Evolutionary conservation across 2,329 filamentous ascomycete species (phyloP).

Genomic region (Colletotrichum tropicicola): DNA sequence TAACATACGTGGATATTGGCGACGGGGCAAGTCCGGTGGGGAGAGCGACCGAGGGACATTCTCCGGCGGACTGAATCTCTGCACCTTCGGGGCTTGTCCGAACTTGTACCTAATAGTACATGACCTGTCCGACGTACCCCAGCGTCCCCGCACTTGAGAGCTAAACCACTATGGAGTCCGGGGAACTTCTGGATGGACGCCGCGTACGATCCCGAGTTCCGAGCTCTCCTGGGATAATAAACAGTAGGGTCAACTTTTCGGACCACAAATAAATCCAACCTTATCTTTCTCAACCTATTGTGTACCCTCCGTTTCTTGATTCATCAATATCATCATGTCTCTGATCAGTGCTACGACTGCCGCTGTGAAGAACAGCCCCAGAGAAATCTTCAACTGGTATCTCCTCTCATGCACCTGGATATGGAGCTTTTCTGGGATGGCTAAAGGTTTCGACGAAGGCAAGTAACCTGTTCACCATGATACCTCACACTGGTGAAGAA

Average conservation of each 20-base stretch:
- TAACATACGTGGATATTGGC: too few species aligned
- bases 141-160: background rate
- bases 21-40: too few species aligned
- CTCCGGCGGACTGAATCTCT: too few species aligned
- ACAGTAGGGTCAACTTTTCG: too few species aligned
- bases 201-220: too few species aligned
- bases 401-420: slow-evolving; percentile 36
- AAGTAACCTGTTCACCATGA: background rate
- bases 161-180: background rate
- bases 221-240: background rate
- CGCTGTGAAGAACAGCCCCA: slow-evolving; percentile 36
- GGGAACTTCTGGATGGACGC: background rate
- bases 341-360: slow-evolving; percentile 37
- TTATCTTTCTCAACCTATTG: background rate
- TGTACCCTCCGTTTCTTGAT: background rate
- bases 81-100: too few species aligned
- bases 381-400: slow-evolving; percentile 41
- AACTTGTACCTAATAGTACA: too few species aligned
- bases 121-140: too few species aligned
- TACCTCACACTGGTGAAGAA: background rate
- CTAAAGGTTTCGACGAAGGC: slow-evolving; percentile 43
- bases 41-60: too few species aligned
- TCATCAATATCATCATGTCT: background rate
- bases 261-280: background rate
- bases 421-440: slow-evolving; percentile 40